Evolutionary conservation across 2,329 filamentous ascomycete species (phyloP).

Genomic region (Ascomycota sp.): DNA sequence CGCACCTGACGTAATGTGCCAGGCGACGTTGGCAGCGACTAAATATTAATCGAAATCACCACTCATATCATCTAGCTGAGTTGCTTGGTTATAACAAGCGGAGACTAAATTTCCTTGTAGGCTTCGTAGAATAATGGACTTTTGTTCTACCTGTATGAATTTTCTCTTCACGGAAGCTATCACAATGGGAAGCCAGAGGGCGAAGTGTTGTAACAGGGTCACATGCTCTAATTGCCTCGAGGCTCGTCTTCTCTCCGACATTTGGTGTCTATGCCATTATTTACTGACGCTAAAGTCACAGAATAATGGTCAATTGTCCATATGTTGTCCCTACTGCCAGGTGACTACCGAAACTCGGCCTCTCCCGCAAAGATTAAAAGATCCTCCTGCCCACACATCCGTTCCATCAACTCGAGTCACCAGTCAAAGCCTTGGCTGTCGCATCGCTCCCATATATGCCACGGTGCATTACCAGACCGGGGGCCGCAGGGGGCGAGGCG

Average conservation of each 20-base stretch:
- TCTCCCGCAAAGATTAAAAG: slow-evolving; percentile 38
- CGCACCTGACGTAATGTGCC: too few species aligned
- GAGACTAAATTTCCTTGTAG: too few species aligned
- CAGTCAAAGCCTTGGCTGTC: slow-evolving; percentile 5
- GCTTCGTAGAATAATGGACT: slow-evolving; percentile 9
- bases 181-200: slow-evolving; percentile 26
- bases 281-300: slow-evolving; percentile 8
- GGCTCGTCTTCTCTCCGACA: slow-evolving; percentile 16
- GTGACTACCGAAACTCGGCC: slow-evolving; percentile 35
- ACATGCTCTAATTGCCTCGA: slow-evolving; percentile 52
- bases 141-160: slow-evolving; percentile 49
- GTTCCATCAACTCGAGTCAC: slow-evolving; percentile 9
- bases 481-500: slow-evolving; percentile 2
- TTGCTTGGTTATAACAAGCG: too few species aligned
- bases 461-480: too few species aligned
- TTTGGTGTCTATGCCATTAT: neutral
- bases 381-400: slow-evolving; percentile 42
- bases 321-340: slow-evolving; percentile 56
- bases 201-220: slow-evolving; percentile 43
- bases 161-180: slow-evolving; percentile 41
- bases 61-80: too few species aligned
- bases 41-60: too few species aligned
- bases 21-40: too few species aligned
- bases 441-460: slow-evolving; percentile 18
- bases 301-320: slow-evolving; percentile 44